Conservation (phyloP, 2,329 filamentous ascomycete genomes). For the Diaporthe velutina region DNA sequence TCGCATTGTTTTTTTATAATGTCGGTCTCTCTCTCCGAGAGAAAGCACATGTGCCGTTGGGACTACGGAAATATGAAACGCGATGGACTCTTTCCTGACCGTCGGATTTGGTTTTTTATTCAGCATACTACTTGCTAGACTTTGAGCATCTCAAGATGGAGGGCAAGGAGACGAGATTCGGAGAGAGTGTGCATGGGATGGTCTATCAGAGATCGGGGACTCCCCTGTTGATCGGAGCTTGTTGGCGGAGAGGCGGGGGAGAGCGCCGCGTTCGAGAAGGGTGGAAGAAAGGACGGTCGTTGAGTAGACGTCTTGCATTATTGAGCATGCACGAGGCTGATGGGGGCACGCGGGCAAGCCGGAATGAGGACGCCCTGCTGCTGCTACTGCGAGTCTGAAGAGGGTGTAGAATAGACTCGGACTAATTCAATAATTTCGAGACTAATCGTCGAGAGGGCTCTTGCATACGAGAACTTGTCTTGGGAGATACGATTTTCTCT, state of each 20-base stretch:
- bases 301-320: not conserved
- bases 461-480: not conserved
- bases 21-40: not conserved
- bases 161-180: not conserved
- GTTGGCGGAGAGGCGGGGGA: not conserved
- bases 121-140: not conserved
- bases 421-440: constrained; percentile 19
- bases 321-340: not conserved
- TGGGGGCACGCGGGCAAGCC: not conserved
- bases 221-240: not conserved
- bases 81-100: not conserved
- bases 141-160: constrained; percentile 18
- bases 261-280: not conserved
- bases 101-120: not conserved
- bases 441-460: not conserved
- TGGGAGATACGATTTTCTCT: not conserved
- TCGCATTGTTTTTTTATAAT: not conserved
- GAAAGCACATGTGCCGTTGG: not conserved
- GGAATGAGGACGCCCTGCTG: not conserved
- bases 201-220: not conserved
- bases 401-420: constrained; percentile 8
- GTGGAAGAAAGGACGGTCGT: not conserved
- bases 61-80: not conserved
- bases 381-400: constrained; percentile 2
- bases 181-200: not conserved